Evolutionary conservation across 1,139 yeast genomes (phyloP).

Genomic region (Williopsis jadinii): DNA sequence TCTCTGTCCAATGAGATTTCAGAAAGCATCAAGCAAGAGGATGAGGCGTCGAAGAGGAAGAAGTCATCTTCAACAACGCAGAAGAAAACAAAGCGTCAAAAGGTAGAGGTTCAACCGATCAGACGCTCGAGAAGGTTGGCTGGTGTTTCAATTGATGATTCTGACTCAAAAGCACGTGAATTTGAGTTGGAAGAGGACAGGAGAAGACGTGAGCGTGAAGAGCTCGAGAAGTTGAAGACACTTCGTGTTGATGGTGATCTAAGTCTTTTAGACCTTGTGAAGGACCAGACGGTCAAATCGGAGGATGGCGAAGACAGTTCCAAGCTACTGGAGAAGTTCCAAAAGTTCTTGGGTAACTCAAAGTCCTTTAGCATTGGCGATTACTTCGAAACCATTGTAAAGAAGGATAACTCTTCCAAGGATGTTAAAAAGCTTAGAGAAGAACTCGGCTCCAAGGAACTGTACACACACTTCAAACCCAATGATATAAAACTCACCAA

Average conservation of each 20-base stretch:
- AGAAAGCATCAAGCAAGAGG: conserved; percentile 19
- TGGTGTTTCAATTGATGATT: conserved; percentile 39
- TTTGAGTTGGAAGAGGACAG: conserved; percentile 29
- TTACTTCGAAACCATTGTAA: conserved; percentile 48
- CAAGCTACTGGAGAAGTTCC: conserved; percentile 34
- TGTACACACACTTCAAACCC: conserved; percentile 56
- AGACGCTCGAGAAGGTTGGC: conserved; percentile 63
- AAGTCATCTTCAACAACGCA: conserved; percentile 2
- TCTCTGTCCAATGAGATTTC: conserved; percentile 31
- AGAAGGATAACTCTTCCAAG: conserved; percentile 28
- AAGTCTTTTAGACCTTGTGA: conserved; percentile 46
- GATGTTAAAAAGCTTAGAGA: conserved; percentile 40
- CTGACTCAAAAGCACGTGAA: conserved; percentile 22
- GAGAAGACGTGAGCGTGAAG: conserved; percentile 32
- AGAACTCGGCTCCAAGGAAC: conserved; percentile 41
- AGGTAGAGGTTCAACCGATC: conserved; percentile 35
- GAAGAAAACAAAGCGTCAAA: conserved; percentile 14
- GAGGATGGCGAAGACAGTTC: conserved; percentile 30
- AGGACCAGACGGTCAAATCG: conserved; percentile 23
- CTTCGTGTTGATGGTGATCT: conserved; percentile 59
- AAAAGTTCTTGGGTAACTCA: conserved; percentile 30
- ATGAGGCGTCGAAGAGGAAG: conserved; percentile 16
- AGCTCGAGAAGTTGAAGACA: conserved; percentile 43
- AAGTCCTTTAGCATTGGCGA: conserved; percentile 73
- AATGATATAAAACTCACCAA: conserved; percentile 65